phyloP scores from a whole-genome alignment of 139 green algal genomes.

The Chlamydomonas applanata region DNA sequence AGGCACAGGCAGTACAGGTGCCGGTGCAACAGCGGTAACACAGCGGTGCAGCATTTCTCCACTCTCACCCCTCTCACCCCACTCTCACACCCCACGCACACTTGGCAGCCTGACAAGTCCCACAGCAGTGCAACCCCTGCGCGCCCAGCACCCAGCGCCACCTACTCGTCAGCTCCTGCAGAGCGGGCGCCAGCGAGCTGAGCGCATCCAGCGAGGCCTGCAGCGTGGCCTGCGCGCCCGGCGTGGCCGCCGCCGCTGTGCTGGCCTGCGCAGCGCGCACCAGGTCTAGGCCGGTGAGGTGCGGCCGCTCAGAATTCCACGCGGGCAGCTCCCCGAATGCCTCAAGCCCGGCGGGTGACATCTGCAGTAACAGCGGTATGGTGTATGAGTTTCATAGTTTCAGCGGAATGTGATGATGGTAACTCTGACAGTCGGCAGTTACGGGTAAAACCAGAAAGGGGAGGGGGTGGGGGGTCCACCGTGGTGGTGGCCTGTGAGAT shows the following conservation, averaged over 20 bases:
- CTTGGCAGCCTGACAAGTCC: too few species aligned
- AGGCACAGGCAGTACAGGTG: background rate
- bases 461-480: too few species aligned
- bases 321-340: background rate
- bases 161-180: conserved; percentile 26
- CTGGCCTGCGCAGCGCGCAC: background rate
- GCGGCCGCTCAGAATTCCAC: conserved; percentile 23
- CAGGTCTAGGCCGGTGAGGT: conserved; percentile 32
- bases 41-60: too few species aligned
- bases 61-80: too few species aligned
- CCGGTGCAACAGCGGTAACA: too few species aligned
- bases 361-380: background rate
- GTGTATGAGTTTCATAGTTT: background rate
- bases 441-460: too few species aligned
- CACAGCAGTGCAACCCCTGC: too few species aligned
- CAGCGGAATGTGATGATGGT: too few species aligned
- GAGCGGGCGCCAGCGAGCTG: conserved; percentile 11
- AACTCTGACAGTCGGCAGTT: too few species aligned
- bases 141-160: too few species aligned
- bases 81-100: too few species aligned
- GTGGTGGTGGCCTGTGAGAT: too few species aligned
- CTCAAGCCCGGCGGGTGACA: background rate
- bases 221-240: conserved; percentile 8
- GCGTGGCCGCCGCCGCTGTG: background rate
- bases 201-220: conserved; percentile 1